Evolutionary conservation across 352 stramenopile genomes (phyloP), one percentile per base, ranked within the genome.

Genomic region (Plasmopara muralis): DNA sequence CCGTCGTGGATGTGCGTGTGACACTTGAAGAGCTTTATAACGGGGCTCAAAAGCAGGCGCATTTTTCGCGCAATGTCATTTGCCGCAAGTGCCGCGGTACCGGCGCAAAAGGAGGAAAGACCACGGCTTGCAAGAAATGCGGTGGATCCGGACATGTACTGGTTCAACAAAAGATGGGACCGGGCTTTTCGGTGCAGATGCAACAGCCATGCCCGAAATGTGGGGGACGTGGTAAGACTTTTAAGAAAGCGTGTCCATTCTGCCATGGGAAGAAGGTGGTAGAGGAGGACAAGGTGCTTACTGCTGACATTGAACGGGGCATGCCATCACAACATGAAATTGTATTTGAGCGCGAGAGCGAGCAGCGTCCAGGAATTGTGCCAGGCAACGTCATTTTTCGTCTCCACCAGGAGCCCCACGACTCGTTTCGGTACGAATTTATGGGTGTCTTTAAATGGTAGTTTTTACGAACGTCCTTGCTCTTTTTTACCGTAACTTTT

Each of bases 341-440:
- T 53, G 80, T 91, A 6, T 94, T 94, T 51, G 81, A 94, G 62
- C 78, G 83, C 6, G 71, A 90, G 57, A 89, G 80, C 66, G 81
- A 93, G 49, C 83, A 93, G 60, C 72, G 72, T 0, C 83, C 83
- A n/a, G 83, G 83, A 0, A 85, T 90, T 65, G 62, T 92, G 33
- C 83, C 96, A 8, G 96, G 96, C 45, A 86, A 98, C 70, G 80
- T 99, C 51, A 95, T 98, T 56, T 97, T 99, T 66, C 74, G 95
- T 2, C 75, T 99, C 37, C 74, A 93, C 20, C 91, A 98, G 61
- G 62, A 85, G 46, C 77, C 81, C 10, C 85, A 98, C 69, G 41
- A 77, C 28, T 66, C 81, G 10, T 99, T 97, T 54, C 75, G 73
- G 82, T 91, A 53, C 41, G 70, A 1, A 40, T 1, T 25, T 25